Evolutionary conservation across 108 stramenopile genomes (phyloP).

Genomic region (Pseudonitzschia multiseries): DNA sequence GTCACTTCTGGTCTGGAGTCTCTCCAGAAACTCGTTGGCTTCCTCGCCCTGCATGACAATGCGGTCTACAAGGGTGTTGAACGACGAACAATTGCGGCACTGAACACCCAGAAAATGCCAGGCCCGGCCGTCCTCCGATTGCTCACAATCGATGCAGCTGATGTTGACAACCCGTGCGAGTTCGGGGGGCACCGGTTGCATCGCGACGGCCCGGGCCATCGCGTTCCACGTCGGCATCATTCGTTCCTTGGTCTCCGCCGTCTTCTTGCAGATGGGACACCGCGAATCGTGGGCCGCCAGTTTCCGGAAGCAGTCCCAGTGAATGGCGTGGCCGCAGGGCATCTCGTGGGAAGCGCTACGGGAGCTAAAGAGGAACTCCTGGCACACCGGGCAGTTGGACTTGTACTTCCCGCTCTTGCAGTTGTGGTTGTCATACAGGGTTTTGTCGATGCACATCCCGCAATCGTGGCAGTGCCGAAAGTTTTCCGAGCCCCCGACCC

Average conservation of each 20-base stretch:
- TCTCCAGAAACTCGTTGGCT: slow-evolving; percentile 71
- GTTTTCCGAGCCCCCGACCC: slow-evolving; percentile 84
- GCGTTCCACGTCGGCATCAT: slow-evolving; percentile 85
- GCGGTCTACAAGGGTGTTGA: slow-evolving; percentile 77
- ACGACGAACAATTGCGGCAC: slow-evolving; percentile 67
- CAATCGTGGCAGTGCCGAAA: slow-evolving; percentile 85
- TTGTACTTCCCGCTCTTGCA: slow-evolving; percentile 88
- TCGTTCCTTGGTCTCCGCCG: slow-evolving; percentile 83
- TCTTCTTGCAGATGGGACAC: slow-evolving; percentile 89
- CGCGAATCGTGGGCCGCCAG: slow-evolving; percentile 74
- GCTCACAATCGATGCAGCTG: slow-evolving; percentile 81
- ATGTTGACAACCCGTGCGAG: slow-evolving; percentile 81
- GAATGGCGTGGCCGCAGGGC: slow-evolving; percentile 86
- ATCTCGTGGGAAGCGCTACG: slow-evolving; percentile 79
- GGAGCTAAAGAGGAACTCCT: slow-evolving; percentile 77
- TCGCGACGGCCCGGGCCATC: slow-evolving; percentile 74
- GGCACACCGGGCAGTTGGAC: slow-evolving; percentile 85
- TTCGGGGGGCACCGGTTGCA: slow-evolving; percentile 82
- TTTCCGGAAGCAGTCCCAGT: slow-evolving; percentile 81
- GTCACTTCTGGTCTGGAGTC: slow-evolving; percentile 34
- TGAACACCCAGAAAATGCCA: slow-evolving; percentile 85
- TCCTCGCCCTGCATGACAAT: slow-evolving; percentile 75
- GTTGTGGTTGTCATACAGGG: slow-evolving; percentile 70
- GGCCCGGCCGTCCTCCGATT: slow-evolving; percentile 50
- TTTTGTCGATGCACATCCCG: slow-evolving; percentile 87